Evolutionary conservation across 345 rosid genomes (phyloP).

Genomic region (Melaleuca quinquenervia): DNA sequence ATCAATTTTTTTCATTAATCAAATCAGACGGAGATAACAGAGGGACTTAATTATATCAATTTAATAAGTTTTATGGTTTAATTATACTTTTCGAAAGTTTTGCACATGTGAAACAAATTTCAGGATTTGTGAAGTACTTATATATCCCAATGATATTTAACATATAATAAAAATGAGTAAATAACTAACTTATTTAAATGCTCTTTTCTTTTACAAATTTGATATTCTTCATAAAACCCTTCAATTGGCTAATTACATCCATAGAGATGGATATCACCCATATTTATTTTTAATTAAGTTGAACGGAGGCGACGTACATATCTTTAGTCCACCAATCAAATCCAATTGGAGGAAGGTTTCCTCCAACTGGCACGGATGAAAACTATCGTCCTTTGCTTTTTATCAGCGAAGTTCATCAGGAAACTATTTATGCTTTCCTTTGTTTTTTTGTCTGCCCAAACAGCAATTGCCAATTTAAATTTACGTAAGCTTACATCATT

Average conservation of each 20-base stretch:
- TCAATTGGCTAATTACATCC: background rate
- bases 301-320: too few species aligned
- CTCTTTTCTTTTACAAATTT: background rate
- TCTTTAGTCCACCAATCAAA: too few species aligned
- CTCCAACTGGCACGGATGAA: background rate
- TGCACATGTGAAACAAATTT: background rate
- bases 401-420: too few species aligned
- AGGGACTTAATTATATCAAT: too few species aligned
- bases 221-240: background rate
- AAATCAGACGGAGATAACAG: too few species aligned
- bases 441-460: background rate
- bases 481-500: background rate
- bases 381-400: background rate
- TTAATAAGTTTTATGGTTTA: fast-evolving
- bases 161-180: background rate
- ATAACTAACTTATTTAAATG: background rate
- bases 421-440: background rate
- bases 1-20: too few species aligned
- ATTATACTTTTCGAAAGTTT: fast-evolving
- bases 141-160: background rate
- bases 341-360: background rate
- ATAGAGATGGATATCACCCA: background rate
- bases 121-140: background rate
- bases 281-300: background rate
- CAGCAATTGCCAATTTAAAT: background rate